Evolutionary conservation across 2,329 filamentous ascomycete species (phyloP), one percentile per base, ranked within the genome.

Genomic region (Rutstroemia sp.): DNA sequence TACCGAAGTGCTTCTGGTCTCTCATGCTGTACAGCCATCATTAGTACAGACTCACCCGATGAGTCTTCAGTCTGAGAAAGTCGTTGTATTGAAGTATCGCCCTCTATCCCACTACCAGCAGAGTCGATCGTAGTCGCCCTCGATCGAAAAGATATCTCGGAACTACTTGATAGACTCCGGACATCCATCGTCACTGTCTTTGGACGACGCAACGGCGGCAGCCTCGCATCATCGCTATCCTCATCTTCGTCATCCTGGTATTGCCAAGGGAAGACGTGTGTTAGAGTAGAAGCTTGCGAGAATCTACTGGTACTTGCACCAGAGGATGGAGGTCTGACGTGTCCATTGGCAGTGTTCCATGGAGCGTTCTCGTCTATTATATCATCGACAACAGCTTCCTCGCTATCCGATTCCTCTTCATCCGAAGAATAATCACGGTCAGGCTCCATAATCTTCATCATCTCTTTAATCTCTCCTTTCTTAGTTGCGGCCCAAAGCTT

Each of bases 211-310:
- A 68, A 57, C 12, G 63, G 61, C 17, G 66, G 66, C 8, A 64
- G 39, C 44, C 61, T 54, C 38, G 65, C 63, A 2, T 74, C 70
- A 2, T 70, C 67, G 14, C 30, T 34, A 34, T 34, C 10, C 10
- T 34, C 30, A 34, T 34, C 30, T 12, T 45, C 51, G 34, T 67
- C 77, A 45, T 73, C 70, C 58, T 82, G 81, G 55, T 79, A 80
- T 68, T 95, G 88, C 60, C 96, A 97, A 0, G 92, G 92, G 64
- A 96, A 96, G 1, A 97, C 91, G 68, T 97, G 92, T 52, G 86
- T 81, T 4, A 97, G 74, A 3, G 67, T 67, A 38, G 68, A 70
- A 12, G 61, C 58, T 50, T 69, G 64, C 39, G 68, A 69, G 10
- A 64, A 48, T 44, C 63, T 57, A 7, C 57, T 56, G 5, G 30